phyloP scores from a whole-genome alignment of 345 rosid species.

The Populus davidiana region DNA sequence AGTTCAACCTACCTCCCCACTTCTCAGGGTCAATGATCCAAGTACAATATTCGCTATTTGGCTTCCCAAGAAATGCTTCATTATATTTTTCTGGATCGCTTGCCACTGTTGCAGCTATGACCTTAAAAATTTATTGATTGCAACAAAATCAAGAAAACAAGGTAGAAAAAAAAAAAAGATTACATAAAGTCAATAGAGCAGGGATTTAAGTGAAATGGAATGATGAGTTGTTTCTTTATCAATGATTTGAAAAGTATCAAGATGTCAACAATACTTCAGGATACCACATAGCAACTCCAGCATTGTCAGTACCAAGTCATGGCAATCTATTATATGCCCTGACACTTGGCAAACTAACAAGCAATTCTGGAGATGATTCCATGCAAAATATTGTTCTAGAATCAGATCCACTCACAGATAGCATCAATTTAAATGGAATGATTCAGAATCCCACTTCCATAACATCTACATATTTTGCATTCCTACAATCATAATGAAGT shows the following conservation, averaged over 20 bases:
- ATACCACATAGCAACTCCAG: not conserved
- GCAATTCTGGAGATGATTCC: not conserved
- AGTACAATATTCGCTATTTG: conserved; percentile 67
- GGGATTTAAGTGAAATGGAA: not conserved
- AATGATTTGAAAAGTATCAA: not conserved
- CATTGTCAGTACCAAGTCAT: not conserved
- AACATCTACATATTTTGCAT: not conserved
- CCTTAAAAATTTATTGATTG: conserved; percentile 42
- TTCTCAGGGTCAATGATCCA: conserved; percentile 93
- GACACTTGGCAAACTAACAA: not conserved
- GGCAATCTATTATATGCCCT: not conserved
- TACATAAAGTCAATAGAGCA: not conserved
- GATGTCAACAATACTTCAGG: not conserved
- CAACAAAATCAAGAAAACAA: conserved; percentile 1
- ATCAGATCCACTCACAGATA: not conserved
- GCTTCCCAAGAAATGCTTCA: conserved; percentile 84
- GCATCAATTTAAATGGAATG: not conserved
- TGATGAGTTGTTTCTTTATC: not conserved
- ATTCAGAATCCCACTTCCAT: too few species aligned
- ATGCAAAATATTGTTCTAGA: not conserved
- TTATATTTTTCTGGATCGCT: conserved; percentile 72
- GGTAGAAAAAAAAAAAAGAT: not conserved
- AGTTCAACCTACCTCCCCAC: conserved; percentile 79
- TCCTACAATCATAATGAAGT: not conserved
- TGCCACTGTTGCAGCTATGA: conserved; percentile 85